These are phyloP conservation scores for Microascus cirrosus DNA, from an alignment of 2,329 filamentous ascomycete genomes.

Conservation along the genomic window DNA sequence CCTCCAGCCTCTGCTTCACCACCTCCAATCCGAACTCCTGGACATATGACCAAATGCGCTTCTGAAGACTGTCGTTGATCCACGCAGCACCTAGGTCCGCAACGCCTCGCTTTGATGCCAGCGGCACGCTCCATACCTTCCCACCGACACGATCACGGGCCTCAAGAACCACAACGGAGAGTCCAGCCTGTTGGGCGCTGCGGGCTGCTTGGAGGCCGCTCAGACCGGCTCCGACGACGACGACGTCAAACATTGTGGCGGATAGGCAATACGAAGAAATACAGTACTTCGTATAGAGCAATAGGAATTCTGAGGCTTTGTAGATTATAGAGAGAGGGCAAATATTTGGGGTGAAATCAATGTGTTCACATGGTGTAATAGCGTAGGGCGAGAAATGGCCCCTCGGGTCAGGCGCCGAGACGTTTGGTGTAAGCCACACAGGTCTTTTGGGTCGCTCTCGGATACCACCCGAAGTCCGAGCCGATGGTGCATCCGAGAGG, in stretches of 20 bases:
- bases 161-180: slow-evolving; percentile 23
- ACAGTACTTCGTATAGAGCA: no score
- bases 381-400: neutral
- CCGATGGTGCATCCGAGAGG: neutral
- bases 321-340: no score
- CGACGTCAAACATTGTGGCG: slow-evolving; percentile 15
- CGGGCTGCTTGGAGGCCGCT: slow-evolving; percentile 22
- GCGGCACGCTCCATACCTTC: slow-evolving; percentile 19
- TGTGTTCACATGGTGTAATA: neutral
- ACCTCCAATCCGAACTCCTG: slow-evolving; percentile 15
- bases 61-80: slow-evolving; percentile 16
- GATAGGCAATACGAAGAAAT: no score
- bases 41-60: slow-evolving; percentile 14
- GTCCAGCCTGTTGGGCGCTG: slow-evolving; percentile 16
- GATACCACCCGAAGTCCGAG: neutral
- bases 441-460: neutral
- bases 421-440: neutral
- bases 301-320: no score
- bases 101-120: slow-evolving; percentile 7
- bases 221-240: slow-evolving; percentile 24
- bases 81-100: slow-evolving; percentile 11
- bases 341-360: neutral
- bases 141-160: slow-evolving; percentile 30
- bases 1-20: slow-evolving; percentile 17
- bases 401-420: neutral